These are phyloP conservation scores for Botrytis cinerea DNA, from an alignment of 2,329 filamentous ascomycete genomes.

Conservation along the genomic window DNA sequence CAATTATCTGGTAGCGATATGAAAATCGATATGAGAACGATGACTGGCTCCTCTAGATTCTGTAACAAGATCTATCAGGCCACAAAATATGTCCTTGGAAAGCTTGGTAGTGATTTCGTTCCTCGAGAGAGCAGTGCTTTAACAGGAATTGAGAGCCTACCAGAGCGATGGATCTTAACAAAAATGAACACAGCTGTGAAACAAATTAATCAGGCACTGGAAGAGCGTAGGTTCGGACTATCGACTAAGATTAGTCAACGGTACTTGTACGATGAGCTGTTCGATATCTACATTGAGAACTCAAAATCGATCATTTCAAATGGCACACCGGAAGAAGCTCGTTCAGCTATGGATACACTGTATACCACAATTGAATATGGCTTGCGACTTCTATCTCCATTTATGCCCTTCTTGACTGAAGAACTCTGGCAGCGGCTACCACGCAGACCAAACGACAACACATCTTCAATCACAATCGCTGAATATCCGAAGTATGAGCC, in stretches of 20 bases:
- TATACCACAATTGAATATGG: not conserved
- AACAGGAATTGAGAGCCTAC: not conserved
- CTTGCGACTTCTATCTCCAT: not conserved
- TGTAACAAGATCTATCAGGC: constrained; percentile 1
- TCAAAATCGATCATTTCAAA: constrained; percentile 1
- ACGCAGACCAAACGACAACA: not conserved
- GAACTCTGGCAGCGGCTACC: not conserved
- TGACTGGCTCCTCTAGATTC: not conserved
- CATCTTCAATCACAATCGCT: not conserved
- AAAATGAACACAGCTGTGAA: not conserved
- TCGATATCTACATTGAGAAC: not conserved
- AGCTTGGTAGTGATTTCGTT: not conserved
- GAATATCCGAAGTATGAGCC: not conserved
- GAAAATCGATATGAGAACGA: not conserved
- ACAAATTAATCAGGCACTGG: not conserved
- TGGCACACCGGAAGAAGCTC: not conserved
- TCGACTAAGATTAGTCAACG: not conserved
- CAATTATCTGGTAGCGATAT: not conserved
- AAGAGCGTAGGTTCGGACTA: not conserved
- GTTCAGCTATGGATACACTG: not conserved
- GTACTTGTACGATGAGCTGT: not conserved
- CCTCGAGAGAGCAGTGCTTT: constrained; percentile 3
- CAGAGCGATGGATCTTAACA: not conserved
- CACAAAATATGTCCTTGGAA: not conserved
- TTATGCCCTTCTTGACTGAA: not conserved